Percentiles rank a stretch among this genome's conserved stretches.
phyloP scores from a whole-genome alignment of 2,329 filamentous ascomycete species.

The Blumeria hordei region DNA sequence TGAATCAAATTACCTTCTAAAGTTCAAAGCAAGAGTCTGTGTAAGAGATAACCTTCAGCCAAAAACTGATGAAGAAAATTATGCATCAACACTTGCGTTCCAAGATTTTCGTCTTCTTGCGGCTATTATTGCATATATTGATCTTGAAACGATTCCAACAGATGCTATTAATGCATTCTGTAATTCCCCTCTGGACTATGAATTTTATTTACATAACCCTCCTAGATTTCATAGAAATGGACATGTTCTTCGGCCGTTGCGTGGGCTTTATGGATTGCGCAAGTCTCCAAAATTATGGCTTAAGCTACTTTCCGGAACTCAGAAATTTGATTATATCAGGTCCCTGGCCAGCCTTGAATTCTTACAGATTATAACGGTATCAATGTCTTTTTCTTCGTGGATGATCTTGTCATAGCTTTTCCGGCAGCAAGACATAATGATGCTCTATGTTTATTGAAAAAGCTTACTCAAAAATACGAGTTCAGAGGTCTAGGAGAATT shows the following conservation, averaged over 20 bases:
- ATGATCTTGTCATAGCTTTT: background rate
- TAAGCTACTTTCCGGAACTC: background rate
- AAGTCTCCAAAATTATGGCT: background rate
- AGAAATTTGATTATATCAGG: background rate
- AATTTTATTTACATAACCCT: background rate
- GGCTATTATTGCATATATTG: background rate
- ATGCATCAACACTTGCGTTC: background rate
- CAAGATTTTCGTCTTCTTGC: background rate
- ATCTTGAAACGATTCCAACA: background rate
- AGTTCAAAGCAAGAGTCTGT: background rate
- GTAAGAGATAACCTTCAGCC: background rate
- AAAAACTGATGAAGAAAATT: background rate
- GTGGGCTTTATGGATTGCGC: background rate
- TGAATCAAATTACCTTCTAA: background rate
- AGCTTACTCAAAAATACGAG: background rate
- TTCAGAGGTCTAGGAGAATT: background rate
- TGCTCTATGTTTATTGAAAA: background rate
- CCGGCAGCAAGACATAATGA: background rate
- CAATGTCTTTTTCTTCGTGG: background rate
- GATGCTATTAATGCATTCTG: background rate
- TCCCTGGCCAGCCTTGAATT: background rate
- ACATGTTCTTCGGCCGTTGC: background rate
- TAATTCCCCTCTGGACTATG: background rate
- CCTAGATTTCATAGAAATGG: background rate
- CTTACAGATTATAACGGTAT: background rate